Percentiles rank a stretch among this genome's conserved stretches.
Evolutionary conservation across 1,284 basidiomycete species (phyloP).

Genomic region (Ceratobasidium sp.): DNA sequence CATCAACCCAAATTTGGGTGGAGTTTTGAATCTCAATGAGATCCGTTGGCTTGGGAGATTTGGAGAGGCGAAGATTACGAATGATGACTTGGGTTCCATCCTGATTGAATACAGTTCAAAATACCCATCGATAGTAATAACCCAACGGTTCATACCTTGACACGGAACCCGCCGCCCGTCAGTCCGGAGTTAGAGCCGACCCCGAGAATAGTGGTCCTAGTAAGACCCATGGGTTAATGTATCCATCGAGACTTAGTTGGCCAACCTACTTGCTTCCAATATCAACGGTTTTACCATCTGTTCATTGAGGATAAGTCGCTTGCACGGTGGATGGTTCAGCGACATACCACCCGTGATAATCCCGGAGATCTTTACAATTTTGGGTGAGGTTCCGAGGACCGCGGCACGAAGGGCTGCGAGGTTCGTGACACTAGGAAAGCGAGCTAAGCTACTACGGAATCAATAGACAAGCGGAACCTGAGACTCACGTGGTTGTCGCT

Average conservation of each 20-base stretch:
- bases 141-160: constrained; percentile 5
- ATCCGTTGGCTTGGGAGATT: constrained; percentile 44
- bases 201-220: not conserved
- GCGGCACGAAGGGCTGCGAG: constrained; percentile 39
- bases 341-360: constrained; percentile 37
- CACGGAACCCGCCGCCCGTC: constrained; percentile 36
- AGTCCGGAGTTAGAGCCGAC: constrained; percentile 15
- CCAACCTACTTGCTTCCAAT: constrained; percentile 32
- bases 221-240: not conserved
- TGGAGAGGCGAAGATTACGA: constrained; percentile 45
- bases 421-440: constrained; percentile 34
- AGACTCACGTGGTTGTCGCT: constrained; percentile 23
- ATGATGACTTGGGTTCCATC: constrained; percentile 41
- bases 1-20: constrained; percentile 47
- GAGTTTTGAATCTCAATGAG: constrained; percentile 45
- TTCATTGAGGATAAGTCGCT: not conserved
- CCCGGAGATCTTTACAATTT: constrained; percentile 38
- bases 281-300: constrained; percentile 35
- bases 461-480: not conserved
- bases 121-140: not conserved
- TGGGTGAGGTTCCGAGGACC: constrained; percentile 35
- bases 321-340: not conserved
- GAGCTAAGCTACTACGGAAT: not conserved
- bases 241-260: too few species aligned
- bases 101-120: not conserved